Evolutionary conservation across 441 rosid genomes (phyloP).

Genomic region (Erodium moschatum): DNA sequence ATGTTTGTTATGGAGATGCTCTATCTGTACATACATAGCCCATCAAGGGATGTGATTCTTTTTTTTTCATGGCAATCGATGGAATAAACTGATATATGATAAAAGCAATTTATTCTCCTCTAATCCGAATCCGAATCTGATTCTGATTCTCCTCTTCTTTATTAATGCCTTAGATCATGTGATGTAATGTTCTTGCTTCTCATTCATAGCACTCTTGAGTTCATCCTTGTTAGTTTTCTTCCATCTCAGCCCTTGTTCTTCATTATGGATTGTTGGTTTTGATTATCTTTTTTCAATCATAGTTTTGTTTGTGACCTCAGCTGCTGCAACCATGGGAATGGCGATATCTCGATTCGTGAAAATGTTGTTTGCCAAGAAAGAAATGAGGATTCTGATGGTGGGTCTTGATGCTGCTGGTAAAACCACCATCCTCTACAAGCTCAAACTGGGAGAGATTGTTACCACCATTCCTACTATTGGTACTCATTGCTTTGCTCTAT

Average conservation of each 20-base stretch:
- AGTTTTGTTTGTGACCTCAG: neutral
- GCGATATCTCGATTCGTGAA: conserved; percentile 3
- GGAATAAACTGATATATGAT: neutral
- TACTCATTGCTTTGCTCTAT: conserved; percentile 12
- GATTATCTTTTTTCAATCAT: neutral
- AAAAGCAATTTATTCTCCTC: neutral
- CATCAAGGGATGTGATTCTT: neutral
- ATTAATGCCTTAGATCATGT: neutral
- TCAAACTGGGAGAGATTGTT: conserved; percentile 59
- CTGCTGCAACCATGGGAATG: neutral
- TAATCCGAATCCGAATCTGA: no score
- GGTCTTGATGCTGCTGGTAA: conserved; percentile 63
- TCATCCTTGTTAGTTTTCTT: neutral
- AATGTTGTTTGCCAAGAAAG: conserved; percentile 47
- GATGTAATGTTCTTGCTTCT: neutral
- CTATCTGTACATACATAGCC: neutral
- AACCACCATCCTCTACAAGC: conserved; percentile 59
- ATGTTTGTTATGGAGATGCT: neutral
- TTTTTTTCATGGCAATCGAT: neutral
- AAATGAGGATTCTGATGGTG: conserved; percentile 51
- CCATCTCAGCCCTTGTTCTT: neutral
- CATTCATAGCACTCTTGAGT: neutral
- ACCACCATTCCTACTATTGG: conserved; percentile 61
- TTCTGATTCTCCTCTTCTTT: no score
- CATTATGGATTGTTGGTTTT: neutral